Evolutionary conservation across 129 eudicot species (phyloP), one percentile per base, ranked within the genome.

Genomic region (Glebionis coronaria): DNA sequence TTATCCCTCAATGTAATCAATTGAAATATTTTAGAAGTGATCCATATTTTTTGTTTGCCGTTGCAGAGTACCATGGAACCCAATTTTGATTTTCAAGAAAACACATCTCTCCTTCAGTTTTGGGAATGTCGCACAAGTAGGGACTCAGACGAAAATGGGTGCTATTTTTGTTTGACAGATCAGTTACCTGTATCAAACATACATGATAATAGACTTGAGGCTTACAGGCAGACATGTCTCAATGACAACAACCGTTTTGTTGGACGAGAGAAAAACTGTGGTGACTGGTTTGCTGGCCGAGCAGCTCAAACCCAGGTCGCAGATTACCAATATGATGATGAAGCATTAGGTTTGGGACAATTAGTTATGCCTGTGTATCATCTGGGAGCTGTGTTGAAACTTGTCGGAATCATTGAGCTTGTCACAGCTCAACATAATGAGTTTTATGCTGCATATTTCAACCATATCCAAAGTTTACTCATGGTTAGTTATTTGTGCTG

Each of bases 401-500:
- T 44, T 20, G 68, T 4, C 9, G 68, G 68, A 44, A 19, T 63
- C 68, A 63, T 63, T 3, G 68, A 63, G 68, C 47, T 18, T 42
- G 35, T 63, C 53, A 63, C 68, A 2, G 13, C 31, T 63, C 5
- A 16, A 63, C 68, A 28, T 0, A 63, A 63, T 40, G 68, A 63
- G 16, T 18, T 16, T 44, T 63, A 63, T 11, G 18, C 21, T 9
- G 31, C 44, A 20, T 29, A 63, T 20, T 63, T 63, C 21, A 29
- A 63, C 11, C 68, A 40, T 1, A 7, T 63, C 0, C 12, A 10
- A 28, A 1, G 6, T 1, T 9, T 12, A 19, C 52, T 63, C 10
- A 2, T 18, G 53, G 53, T 44, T 63, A 9, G 35, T 40, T 18
- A 31, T 38, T 16, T 35, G 40, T 35, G 42, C 8, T 40, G 50